Evolutionary conservation across 2,329 filamentous ascomycete genomes (phyloP), one percentile per base, ranked within the genome.

Genomic region (Nemania sp.): DNA sequence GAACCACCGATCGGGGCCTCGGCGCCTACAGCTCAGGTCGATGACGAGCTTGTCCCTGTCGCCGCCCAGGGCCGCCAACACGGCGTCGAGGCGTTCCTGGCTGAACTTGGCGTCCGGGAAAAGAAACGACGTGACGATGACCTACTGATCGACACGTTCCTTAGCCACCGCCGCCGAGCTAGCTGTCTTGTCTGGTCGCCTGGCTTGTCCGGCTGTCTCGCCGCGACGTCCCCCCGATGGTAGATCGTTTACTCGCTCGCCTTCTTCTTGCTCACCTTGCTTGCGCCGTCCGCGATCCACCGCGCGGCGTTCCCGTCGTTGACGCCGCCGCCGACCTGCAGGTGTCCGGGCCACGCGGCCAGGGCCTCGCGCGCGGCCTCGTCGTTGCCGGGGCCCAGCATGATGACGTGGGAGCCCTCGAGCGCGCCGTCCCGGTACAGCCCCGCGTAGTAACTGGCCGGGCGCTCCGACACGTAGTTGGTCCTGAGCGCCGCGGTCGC

Each of bases 241-340:
- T 20, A 29, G n/a, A 29, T 29, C 25, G 25, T 29, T 29, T n/a
- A n/a, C n/a, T n/a, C n/a, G n/a, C n/a, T n/a, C n/a, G n/a, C n/a
- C n/a, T n/a, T n/a, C n/a, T n/a, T n/a, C n/a, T 55, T 57, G 67
- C 72, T 62, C 79, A 96, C 93, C 88, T 93, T 96, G 74, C 91
- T 90, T 52, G 95, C 95, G 13, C 95, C 95, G 60, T 84, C 84
- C 52, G 90, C 88, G 69, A 99, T 89, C 95, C 95, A 99, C 71
- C 87, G 81, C 69, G 79, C 81, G 13, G 94, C 94, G 77, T 98
- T 98, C 73, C 81, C 76, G 73, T 96, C 90, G 51, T 83, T 93
- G 73, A 99, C 94, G 11, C 95, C 95, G n/a, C 95, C 95, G 37
- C 95, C 95, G 52, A 98, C 87, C 74, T 99, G 95, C 69, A 99